A percentile compares a stretch with the other conserved stretches of the same genome.
Evolutionary conservation across 179 eudicot species (phyloP).

Genomic region (Monotropa hypopitys): DNA sequence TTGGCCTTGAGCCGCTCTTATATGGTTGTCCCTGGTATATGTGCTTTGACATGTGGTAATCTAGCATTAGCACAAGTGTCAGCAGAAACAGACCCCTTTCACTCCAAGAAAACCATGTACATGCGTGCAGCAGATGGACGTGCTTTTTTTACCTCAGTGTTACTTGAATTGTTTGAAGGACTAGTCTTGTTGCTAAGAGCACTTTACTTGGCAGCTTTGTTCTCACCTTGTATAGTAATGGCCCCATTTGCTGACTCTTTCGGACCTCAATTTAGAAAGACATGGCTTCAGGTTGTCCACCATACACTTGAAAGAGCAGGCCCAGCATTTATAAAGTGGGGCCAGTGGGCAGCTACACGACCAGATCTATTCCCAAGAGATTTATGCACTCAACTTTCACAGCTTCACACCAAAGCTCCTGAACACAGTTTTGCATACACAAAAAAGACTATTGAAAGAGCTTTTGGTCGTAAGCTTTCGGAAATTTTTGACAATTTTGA

Average conservation of each 20-base stretch:
- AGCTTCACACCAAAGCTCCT: slow-evolving; percentile 91
- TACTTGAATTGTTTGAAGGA: slow-evolving; percentile 43
- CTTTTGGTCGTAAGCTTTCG: slow-evolving; percentile 74
- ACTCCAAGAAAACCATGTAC: slow-evolving; percentile 37
- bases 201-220: slow-evolving; percentile 51
- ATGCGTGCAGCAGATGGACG: slow-evolving; percentile 73
- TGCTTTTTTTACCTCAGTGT: slow-evolving; percentile 35
- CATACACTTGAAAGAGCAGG: slow-evolving; percentile 86
- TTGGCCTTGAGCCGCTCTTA: slow-evolving; percentile 71
- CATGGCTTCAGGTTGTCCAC: slow-evolving; percentile 74
- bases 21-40: slow-evolving; percentile 57
- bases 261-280: slow-evolving; percentile 51
- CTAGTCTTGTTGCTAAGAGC: slow-evolving; percentile 63
- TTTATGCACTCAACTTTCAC: slow-evolving; percentile 59
- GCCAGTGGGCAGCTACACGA: slow-evolving; percentile 98
- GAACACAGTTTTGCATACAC: slow-evolving; percentile 84
- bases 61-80: slow-evolving; percentile 34
- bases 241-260: slow-evolving; percentile 80
- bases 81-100: slow-evolving; percentile 41
- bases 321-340: slow-evolving; percentile 98
- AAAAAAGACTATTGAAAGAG: slow-evolving; percentile 64
- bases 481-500: slow-evolving; percentile 88
- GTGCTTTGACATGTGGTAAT: slow-evolving; percentile 48
- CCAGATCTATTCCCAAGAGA: slow-evolving; percentile 89
- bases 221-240: slow-evolving; percentile 76